Conservation (phyloP, 2,329 filamentous ascomycete genomes). For the Corynespora cassiicola region DNA sequence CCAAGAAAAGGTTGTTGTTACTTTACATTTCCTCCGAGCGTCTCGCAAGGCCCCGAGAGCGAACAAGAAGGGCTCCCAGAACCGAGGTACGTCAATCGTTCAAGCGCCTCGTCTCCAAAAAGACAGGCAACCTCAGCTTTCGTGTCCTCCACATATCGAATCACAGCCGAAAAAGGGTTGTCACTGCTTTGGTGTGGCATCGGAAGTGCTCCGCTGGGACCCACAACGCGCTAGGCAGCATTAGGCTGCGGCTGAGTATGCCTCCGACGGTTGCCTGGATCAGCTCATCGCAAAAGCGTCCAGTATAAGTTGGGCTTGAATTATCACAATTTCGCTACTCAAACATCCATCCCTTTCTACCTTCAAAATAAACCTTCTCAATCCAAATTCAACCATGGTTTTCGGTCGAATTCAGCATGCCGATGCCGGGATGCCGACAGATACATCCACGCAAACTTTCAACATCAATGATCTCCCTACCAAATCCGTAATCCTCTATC, state of each 20-base stretch:
- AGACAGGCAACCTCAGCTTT: too few relatives aligned
- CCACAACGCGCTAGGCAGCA: too few relatives aligned
- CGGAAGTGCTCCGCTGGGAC: too few relatives aligned
- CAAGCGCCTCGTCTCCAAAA: too few relatives aligned
- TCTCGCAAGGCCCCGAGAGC: too few relatives aligned
- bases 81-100: too few relatives aligned
- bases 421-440: constrained; percentile 7
- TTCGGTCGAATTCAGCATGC: constrained; percentile 4
- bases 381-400: constrained; percentile 1
- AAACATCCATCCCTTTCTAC: neutral
- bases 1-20: too few relatives aligned
- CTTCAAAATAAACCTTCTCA: neutral
- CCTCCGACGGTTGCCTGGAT: constrained; percentile 71
- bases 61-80: too few relatives aligned
- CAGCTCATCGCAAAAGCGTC: neutral
- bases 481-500: constrained; percentile 69
- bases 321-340: neutral
- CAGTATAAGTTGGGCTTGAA: neutral
- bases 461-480: constrained; percentile 63
- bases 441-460: constrained; percentile 14
- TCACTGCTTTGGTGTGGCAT: too few relatives aligned
- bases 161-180: too few relatives aligned
- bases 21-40: too few relatives aligned
- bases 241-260: constrained; percentile 4
- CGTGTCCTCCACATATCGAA: too few relatives aligned